A percentile compares a stretch with the other conserved stretches of the same genome.
Conservation (phyloP, 1,139 yeast species). For the Pichia sp. region DNA sequence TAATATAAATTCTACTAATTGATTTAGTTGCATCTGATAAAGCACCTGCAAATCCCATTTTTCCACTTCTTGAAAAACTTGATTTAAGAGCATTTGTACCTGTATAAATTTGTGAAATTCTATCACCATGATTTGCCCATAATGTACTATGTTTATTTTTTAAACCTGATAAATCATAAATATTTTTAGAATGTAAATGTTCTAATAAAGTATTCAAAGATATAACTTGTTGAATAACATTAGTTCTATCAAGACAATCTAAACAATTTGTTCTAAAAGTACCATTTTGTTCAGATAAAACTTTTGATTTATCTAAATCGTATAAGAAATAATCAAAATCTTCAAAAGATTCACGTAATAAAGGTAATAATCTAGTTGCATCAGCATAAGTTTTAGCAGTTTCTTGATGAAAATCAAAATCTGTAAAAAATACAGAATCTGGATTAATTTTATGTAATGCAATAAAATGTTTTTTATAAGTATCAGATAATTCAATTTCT, state of each 20-base stretch:
- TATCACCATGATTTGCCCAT: conserved; percentile 99
- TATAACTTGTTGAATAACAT: conserved; percentile 83
- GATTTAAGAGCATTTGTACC: conserved; percentile 96
- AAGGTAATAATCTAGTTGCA: conserved; percentile 65
- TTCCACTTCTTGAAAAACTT: conserved; percentile 88
- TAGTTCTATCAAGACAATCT: conserved; percentile 93
- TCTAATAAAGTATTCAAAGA: conserved; percentile 60
- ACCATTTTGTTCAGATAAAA: conserved; percentile 71
- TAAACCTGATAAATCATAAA: conserved; percentile 42
- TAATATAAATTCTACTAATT: conserved; percentile 90
- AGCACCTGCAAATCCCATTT: conserved; percentile 95
- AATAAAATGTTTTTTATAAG: conserved; percentile 55
- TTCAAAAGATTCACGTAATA: conserved; percentile 57
- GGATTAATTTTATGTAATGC: conserved; percentile 31
- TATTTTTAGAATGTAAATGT: conserved; percentile 44
- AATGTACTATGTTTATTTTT: conserved; percentile 65
- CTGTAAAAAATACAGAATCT: conserved; percentile 57
- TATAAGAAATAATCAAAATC: conserved; percentile 78
- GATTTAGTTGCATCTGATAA: conserved; percentile 93
- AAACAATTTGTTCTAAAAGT: conserved; percentile 88
- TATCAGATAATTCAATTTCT: conserved; percentile 65
- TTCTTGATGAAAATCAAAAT: conserved; percentile 91
- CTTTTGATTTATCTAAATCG: conserved; percentile 43
- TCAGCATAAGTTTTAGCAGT: conserved; percentile 82
- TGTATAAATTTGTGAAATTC: conserved; percentile 90